Evolutionary conservation across 176 grass and related monocot species (phyloP).

Genomic region (Aegilops sharonensis): DNA sequence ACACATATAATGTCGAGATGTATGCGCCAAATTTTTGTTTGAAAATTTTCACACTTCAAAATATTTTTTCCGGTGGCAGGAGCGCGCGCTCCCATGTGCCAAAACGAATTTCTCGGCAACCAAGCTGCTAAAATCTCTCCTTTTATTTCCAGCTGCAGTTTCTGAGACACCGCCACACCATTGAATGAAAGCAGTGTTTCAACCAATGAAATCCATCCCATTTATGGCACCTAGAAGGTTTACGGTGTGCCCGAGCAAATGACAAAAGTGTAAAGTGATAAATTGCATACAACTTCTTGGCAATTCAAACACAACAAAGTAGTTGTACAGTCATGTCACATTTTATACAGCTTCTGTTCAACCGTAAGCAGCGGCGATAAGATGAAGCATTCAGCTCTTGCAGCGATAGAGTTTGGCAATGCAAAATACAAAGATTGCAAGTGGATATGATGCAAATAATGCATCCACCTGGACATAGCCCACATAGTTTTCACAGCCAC

Average conservation of each 20-base stretch:
- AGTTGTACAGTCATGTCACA: neutral
- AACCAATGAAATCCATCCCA: neutral
- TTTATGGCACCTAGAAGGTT: neutral
- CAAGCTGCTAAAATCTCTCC: too few relatives aligned
- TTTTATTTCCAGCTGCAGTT: too few relatives aligned
- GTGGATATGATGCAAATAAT: neutral
- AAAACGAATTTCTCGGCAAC: too few relatives aligned
- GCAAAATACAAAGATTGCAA: neutral
- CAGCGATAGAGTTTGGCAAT: neutral
- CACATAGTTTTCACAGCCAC: neutral
- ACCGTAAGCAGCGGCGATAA: neutral
- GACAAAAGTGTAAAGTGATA: neutral
- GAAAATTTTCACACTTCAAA: too few relatives aligned
- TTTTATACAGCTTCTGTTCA: neutral
- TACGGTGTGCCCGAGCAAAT: neutral
- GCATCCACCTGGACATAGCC: neutral
- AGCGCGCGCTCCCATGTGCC: too few relatives aligned
- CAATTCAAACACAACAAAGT: neutral
- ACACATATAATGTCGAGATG: too few relatives aligned
- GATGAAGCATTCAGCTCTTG: neutral
- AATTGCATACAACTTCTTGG: neutral
- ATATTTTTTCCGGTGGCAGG: too few relatives aligned
- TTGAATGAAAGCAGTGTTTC: neutral
- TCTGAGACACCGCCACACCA: too few relatives aligned
- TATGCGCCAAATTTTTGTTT: too few relatives aligned